A percentile compares a stretch with the other conserved stretches of the same genome.
These are phyloP conservation scores for Colletotrichum magnum DNA, from an alignment of 2,329 filamentous ascomycete species.

Conservation along the genomic window DNA sequence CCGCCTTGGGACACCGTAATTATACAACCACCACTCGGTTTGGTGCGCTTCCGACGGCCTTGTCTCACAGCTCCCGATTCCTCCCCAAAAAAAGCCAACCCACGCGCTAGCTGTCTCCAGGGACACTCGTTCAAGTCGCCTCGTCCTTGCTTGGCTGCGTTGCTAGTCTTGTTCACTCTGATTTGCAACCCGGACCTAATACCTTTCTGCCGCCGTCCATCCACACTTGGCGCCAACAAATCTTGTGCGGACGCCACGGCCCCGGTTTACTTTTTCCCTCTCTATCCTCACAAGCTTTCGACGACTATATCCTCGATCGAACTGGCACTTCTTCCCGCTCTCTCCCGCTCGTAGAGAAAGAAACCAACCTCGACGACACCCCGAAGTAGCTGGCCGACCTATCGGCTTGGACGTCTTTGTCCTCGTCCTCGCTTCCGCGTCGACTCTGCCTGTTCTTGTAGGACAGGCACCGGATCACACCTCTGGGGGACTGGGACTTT, in stretches of 20 bases:
- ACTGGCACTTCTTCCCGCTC: background rate
- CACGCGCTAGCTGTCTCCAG: slow-evolving; percentile 38
- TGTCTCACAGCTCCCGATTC: slow-evolving; percentile 35
- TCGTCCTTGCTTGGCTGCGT: slow-evolving; percentile 29
- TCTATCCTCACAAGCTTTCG: background rate
- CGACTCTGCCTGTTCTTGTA: slow-evolving; percentile 30
- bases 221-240: slow-evolving; percentile 35
- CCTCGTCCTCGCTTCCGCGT: slow-evolving; percentile 26
- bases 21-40: slow-evolving; percentile 24
- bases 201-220: slow-evolving; percentile 19
- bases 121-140: slow-evolving; percentile 27
- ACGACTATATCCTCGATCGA: slow-evolving; percentile 19
- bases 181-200: slow-evolving; percentile 20
- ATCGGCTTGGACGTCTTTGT: slow-evolving; percentile 10
- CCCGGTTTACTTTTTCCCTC: slow-evolving; percentile 3
- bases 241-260: slow-evolving; percentile 33
- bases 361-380: background rate
- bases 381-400: slow-evolving; percentile 8
- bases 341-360: slow-evolving; percentile 1
- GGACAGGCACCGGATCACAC: slow-evolving; percentile 25
- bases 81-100: slow-evolving; percentile 20
- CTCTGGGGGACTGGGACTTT: slow-evolving; percentile 18
- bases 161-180: slow-evolving; percentile 34
- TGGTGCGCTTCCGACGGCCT: slow-evolving; percentile 27
- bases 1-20: slow-evolving; percentile 20